Evolutionary conservation across 305 asterid species (phyloP).

Genomic region (Coffea humblotiana): DNA sequence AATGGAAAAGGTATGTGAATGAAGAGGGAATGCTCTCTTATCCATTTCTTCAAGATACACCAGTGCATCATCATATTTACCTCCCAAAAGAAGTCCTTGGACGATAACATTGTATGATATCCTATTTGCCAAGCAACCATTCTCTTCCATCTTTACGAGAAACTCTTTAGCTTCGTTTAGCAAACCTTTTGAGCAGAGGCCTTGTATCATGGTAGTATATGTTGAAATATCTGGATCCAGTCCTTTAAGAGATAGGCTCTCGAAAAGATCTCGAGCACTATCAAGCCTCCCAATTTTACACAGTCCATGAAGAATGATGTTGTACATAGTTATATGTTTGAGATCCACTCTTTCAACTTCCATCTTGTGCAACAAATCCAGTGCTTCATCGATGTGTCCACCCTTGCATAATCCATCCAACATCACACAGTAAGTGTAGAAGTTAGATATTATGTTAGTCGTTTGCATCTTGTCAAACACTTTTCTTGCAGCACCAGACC

Average conservation of each 20-base stretch:
- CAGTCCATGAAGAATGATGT: conserved; percentile 19
- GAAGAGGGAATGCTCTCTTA: conserved; percentile 19
- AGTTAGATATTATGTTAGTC: conserved; percentile 2
- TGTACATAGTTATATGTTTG: conserved; percentile 4
- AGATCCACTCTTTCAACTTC: conserved; percentile 10
- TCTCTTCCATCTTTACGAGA: conserved; percentile 18
- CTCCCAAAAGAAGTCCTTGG: conserved; percentile 22
- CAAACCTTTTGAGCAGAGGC: conserved; percentile 27
- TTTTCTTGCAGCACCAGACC: conserved; percentile 14
- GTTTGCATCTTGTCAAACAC: conserved; percentile 19
- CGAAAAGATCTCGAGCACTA: conserved; percentile 15
- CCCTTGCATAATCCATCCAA: conserved; percentile 27
- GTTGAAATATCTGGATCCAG: conserved; percentile 17
- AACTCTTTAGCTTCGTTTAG: conserved; percentile 28
- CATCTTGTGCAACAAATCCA: conserved; percentile 21
- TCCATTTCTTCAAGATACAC: conserved; percentile 19
- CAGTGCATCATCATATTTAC: conserved; percentile 22
- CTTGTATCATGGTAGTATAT: conserved; percentile 20
- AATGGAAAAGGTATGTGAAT: conserved; percentile 16
- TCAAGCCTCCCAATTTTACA: conserved; percentile 24
- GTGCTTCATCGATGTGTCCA: conserved; percentile 20
- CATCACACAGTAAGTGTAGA: conserved; percentile 9
- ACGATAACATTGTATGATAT: conserved; percentile 26
- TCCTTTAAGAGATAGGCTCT: neutral
- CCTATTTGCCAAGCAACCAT: conserved; percentile 18